These are phyloP conservation scores for Skeletonema menzelii DNA, from an alignment of 108 stramenopile genomes.

Conservation along the genomic window DNA sequence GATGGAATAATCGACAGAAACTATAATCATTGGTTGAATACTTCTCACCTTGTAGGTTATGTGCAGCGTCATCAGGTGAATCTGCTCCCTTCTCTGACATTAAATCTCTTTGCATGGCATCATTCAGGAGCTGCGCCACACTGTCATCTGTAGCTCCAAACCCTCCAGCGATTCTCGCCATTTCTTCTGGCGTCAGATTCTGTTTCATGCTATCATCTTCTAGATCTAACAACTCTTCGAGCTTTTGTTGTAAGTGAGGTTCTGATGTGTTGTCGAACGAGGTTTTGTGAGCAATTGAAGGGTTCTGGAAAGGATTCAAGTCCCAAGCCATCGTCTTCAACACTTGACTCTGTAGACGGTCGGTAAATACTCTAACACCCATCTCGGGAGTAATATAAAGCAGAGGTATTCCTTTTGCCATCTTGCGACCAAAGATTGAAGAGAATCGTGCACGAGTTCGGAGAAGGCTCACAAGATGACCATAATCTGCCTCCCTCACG, in stretches of 20 bases:
- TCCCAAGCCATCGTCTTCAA: slow-evolving; percentile 70
- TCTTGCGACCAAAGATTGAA: slow-evolving; percentile 60
- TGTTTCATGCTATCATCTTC: slow-evolving; percentile 68
- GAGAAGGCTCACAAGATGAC: slow-evolving; percentile 75
- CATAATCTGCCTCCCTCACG: slow-evolving; percentile 70
- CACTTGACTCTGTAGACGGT: slow-evolving; percentile 63
- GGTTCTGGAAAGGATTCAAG: slow-evolving; percentile 88
- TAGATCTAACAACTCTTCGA: slow-evolving; percentile 84
- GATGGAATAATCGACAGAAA: no score
- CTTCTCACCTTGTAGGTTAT: slow-evolving; percentile 54
- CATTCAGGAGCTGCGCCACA: slow-evolving; percentile 76
- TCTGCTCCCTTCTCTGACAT: slow-evolving; percentile 28
- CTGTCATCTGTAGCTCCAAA: slow-evolving; percentile 89
- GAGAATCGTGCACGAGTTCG: slow-evolving; percentile 70
- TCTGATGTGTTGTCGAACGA: slow-evolving; percentile 69
- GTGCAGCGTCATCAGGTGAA: slow-evolving; percentile 29
- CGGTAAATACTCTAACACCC: slow-evolving; percentile 78
- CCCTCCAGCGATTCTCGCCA: slow-evolving; percentile 67
- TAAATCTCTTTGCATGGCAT: slow-evolving; percentile 73
- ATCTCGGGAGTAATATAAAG: slow-evolving; percentile 70
- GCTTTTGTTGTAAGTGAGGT: slow-evolving; percentile 66
- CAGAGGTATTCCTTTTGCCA: slow-evolving; percentile 69
- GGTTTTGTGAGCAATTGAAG: slow-evolving; percentile 68
- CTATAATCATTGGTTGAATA: no score
- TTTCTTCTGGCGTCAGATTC: slow-evolving; percentile 70